Conservation (phyloP, 768 basidiomycete genomes). For the Termitomyces bulborhizus region DNA sequence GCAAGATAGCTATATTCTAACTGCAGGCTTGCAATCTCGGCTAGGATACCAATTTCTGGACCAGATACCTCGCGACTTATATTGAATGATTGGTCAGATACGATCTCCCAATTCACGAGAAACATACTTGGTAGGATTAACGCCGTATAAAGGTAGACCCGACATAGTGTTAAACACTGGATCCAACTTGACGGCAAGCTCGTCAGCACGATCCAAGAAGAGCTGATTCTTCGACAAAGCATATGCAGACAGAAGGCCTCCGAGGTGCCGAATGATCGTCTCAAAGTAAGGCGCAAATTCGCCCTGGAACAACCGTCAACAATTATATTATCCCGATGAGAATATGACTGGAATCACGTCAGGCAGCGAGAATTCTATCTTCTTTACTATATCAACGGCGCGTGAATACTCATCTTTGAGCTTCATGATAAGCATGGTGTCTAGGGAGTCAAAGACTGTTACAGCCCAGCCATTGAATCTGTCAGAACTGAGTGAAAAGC, state of each 20-base stretch:
- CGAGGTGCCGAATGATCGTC: constrained; percentile 86
- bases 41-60: constrained; percentile 40
- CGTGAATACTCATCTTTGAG: constrained; percentile 63
- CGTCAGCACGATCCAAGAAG: constrained; percentile 66
- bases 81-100: background rate
- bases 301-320: constrained; percentile 13
- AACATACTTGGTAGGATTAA: constrained; percentile 58
- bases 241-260: constrained; percentile 81
- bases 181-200: constrained; percentile 68
- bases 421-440: constrained; percentile 81
- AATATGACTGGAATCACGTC: constrained; percentile 24
- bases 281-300: constrained; percentile 62
- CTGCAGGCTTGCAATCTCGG: constrained; percentile 79
- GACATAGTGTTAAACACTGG: constrained; percentile 64
- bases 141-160: constrained; percentile 65
- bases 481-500: background rate
- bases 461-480: constrained; percentile 83
- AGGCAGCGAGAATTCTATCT: constrained; percentile 42
- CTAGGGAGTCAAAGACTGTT: constrained; percentile 75
- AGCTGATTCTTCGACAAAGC: constrained; percentile 61
- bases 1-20: constrained; percentile 84
- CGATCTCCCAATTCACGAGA: background rate
- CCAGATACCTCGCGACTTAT: constrained; percentile 27
- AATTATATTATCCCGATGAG: background rate
- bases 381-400: constrained; percentile 48